Evolutionary conservation across 495 filamentous ascomycete species (phyloP).

Genomic region (Tuber melanosporum): DNA sequence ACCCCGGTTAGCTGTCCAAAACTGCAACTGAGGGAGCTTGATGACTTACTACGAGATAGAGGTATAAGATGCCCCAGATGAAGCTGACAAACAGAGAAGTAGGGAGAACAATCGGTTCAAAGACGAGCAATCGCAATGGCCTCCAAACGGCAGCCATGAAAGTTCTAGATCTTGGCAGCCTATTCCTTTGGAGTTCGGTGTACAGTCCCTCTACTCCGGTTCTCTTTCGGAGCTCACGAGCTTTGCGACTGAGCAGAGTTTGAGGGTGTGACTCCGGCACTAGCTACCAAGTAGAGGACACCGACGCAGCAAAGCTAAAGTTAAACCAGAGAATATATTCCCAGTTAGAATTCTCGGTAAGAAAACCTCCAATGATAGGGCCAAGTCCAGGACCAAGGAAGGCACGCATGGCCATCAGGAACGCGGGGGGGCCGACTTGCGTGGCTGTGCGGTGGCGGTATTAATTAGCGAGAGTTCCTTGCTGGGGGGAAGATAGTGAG

Average conservation of each 20-base stretch:
- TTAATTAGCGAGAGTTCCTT: not conserved
- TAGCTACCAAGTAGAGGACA: slow-evolving; percentile 61
- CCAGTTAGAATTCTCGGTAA: slow-evolving; percentile 56
- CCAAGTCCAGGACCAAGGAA: slow-evolving; percentile 62
- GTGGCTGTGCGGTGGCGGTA: slow-evolving; percentile 47
- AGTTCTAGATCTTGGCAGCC: slow-evolving; percentile 27
- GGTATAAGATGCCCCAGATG: slow-evolving; percentile 74
- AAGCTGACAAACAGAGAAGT: slow-evolving; percentile 76
- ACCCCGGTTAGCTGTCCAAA: not conserved
- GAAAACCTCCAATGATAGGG: slow-evolving; percentile 80
- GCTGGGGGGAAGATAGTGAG: too few relatives aligned
- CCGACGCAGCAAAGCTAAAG: slow-evolving; percentile 66
- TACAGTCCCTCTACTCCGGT: slow-evolving; percentile 44
- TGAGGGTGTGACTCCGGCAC: slow-evolving; percentile 77
- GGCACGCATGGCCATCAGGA: slow-evolving; percentile 56
- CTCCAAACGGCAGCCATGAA: slow-evolving; percentile 65
- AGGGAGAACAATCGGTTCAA: slow-evolving; percentile 69
- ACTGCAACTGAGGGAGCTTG: slow-evolving; percentile 1
- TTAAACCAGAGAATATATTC: slow-evolving; percentile 43
- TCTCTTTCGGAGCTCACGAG: slow-evolving; percentile 64
- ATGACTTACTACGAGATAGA: slow-evolving; percentile 27
- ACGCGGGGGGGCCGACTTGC: slow-evolving; percentile 68
- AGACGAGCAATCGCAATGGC: slow-evolving; percentile 67
- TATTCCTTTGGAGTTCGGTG: slow-evolving; percentile 9
- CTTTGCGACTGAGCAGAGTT: slow-evolving; percentile 66